phyloP scores from a whole-genome alignment of 176 grass and related monocot genomes.

The Rhynchospora tenuis region DNA sequence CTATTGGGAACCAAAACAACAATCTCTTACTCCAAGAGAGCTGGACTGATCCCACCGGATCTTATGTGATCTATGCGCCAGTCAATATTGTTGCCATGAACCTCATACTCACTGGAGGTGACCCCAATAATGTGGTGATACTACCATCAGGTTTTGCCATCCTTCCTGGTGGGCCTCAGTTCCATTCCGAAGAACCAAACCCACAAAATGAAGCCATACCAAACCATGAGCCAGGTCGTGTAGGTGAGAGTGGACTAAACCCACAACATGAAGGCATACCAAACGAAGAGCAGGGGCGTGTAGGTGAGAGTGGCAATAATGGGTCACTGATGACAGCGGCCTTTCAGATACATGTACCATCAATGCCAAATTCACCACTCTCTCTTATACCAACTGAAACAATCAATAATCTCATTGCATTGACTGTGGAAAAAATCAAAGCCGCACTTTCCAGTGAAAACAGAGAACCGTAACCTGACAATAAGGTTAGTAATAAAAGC shows the following conservation, averaged over 20 bases:
- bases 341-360: constrained; percentile 73
- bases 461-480: constrained; percentile 17
- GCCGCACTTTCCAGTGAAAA: constrained; percentile 36
- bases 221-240: background rate
- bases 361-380: constrained; percentile 43
- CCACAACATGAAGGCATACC: background rate
- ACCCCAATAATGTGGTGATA: constrained; percentile 53
- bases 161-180: constrained; percentile 38
- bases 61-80: constrained; percentile 57
- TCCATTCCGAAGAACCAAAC: background rate
- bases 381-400: constrained; percentile 53
- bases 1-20: constrained; percentile 55
- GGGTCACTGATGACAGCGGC: constrained; percentile 63
- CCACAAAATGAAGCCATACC: background rate
- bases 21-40: constrained; percentile 82
- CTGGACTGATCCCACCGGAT: constrained; percentile 56
- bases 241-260: background rate
- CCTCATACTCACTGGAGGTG: constrained; percentile 47
- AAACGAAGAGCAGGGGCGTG: background rate
- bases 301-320: background rate
- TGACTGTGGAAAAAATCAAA: constrained; percentile 66
- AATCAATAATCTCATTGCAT: constrained; percentile 63
- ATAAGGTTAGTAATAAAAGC: background rate
- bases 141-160: constrained; percentile 69
- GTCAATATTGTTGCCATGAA: constrained; percentile 55